Evolutionary conservation across 495 filamentous ascomycete species (phyloP).

Genomic region (Ascobolus immersus): DNA sequence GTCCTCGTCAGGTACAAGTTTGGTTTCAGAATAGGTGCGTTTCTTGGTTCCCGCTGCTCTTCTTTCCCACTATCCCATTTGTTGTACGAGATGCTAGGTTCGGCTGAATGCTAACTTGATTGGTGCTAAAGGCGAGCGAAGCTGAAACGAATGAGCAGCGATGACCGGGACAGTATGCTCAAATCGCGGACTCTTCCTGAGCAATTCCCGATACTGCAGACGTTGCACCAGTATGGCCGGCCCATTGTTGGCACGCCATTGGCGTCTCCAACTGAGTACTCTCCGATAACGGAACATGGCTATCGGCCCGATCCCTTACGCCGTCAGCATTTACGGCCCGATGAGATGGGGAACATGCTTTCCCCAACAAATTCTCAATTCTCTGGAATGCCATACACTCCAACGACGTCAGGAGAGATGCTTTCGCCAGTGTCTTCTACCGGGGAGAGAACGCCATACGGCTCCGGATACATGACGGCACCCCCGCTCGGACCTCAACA

Average conservation of each 20-base stretch:
- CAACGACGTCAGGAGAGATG: slow-evolving; percentile 16
- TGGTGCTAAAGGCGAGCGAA: slow-evolving; percentile 47
- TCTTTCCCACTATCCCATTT: too few relatives aligned
- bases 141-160: slow-evolving; percentile 74
- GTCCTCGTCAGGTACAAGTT: slow-evolving; percentile 84
- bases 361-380: slow-evolving; percentile 24
- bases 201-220: slow-evolving; percentile 77
- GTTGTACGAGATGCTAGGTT: too few relatives aligned
- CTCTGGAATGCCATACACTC: slow-evolving; percentile 23
- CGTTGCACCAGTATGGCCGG: slow-evolving; percentile 49
- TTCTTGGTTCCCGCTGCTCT: slow-evolving; percentile 6
- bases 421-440: slow-evolving; percentile 16
- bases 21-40: slow-evolving; percentile 95
- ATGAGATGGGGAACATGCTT: slow-evolving; percentile 14
- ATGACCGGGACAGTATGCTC: slow-evolving; percentile 83
- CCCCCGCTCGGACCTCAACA: slow-evolving; percentile 12
- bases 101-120: slow-evolving; percentile 18
- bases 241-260: slow-evolving; percentile 18
- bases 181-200: slow-evolving; percentile 79
- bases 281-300: slow-evolving; percentile 11
- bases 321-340: slow-evolving; percentile 9
- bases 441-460: slow-evolving; percentile 20
- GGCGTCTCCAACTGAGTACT: slow-evolving; percentile 16
- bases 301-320: slow-evolving; percentile 14
- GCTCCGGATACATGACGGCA: slow-evolving; percentile 13